Base-by-base conservation (phyloP, 805 yeast species). In the Peterozyma xylosa region DNA sequence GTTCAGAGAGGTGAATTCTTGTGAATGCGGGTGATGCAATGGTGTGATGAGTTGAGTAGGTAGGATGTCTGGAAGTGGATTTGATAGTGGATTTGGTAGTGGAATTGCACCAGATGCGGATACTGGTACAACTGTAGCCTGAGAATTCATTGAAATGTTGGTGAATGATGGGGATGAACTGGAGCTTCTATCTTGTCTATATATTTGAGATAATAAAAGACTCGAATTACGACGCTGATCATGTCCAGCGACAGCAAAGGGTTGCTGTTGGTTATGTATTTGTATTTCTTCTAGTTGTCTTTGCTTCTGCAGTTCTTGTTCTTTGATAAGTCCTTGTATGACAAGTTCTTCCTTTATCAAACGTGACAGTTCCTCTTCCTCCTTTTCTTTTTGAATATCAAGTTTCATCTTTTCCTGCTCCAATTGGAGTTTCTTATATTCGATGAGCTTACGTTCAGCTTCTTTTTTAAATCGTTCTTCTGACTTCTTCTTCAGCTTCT, bases 341-440 rank as follows among this genome's bases (percentile, higher is more conserved):
- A 21, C 27, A 21, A 21, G 27, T 21, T 48, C 47, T 11, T 37
- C 34, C 37, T 56, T 64, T 39, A 59, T 61, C 42, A 58, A 56
- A 39, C 52, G 27, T 39, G 46, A 50, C 42, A 49, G 54, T 37
- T 59, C 58, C 36, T 57, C 62, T 38, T 58, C 62, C 46, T 58
- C 64, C 50, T 54, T 55, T 47, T 58, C 50, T 17, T 57, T 52
- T 45, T 58, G 42, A 32, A 39, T 62, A 17, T 32, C 33, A 16
- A 18, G 5, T 16, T 42, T 21, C 27, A 35, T 45, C 37, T 57
- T 61, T 46, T 57, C 66, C 13, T 55, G 48, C 45, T 56, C 57
- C 49, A 56, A 64, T 41, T 56, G 56, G 34, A 59, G 61, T 42
- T 63, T 68, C 34, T 57, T 60, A 47, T 63, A 67, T 21, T 21